A percentile compares a stretch with the other conserved stretches of the same genome.
Evolutionary conservation across 2,329 filamentous ascomycete genomes (phyloP).

Genomic region (Hypoxylon sp.): DNA sequence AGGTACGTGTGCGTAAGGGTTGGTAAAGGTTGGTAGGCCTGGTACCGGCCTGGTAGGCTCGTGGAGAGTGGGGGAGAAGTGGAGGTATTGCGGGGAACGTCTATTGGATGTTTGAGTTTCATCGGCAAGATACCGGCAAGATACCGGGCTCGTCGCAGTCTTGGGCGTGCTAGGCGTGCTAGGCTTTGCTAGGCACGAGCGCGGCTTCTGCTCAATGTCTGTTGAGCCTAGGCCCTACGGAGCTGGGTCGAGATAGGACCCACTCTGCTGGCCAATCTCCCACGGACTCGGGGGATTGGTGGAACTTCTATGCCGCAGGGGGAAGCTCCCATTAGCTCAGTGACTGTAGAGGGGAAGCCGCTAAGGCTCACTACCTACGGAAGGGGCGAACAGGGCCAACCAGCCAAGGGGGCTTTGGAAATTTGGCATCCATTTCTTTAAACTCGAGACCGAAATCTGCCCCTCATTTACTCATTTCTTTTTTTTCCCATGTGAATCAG

Average conservation of each 20-base stretch:
- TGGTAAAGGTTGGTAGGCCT: background rate
- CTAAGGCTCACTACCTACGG: slow-evolving; percentile 5
- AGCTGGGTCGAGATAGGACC: slow-evolving; percentile 4
- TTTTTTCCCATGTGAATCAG: slow-evolving; percentile 32
- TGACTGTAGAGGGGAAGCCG: slow-evolving; percentile 11
- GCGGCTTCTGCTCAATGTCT: slow-evolving; percentile 4
- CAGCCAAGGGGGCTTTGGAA: slow-evolving; percentile 23
- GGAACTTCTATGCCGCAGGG: slow-evolving; percentile 31
- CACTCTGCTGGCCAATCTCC: slow-evolving; percentile 35
- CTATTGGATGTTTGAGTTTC: slow-evolving; percentile 24
- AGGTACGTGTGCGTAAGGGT: slow-evolving; percentile 25
- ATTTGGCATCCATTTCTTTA: slow-evolving; percentile 39
- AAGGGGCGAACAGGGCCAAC: slow-evolving; percentile 3
- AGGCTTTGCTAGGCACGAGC: background rate
- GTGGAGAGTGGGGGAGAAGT: slow-evolving; percentile 36
- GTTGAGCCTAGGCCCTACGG: slow-evolving; percentile 26
- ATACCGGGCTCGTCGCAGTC: slow-evolving; percentile 16
- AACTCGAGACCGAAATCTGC: slow-evolving; percentile 20
- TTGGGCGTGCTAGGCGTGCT: background rate
- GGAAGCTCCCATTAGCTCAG: slow-evolving; percentile 30
- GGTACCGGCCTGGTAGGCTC: slow-evolving; percentile 18
- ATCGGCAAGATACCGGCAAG: slow-evolving; percentile 35
- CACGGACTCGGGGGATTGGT: slow-evolving; percentile 36
- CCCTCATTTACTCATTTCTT: slow-evolving; percentile 38
- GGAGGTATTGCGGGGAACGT: slow-evolving; percentile 33